phyloP scores from a whole-genome alignment of 805 yeast genomes.

The Priceomyces fermenticarens region DNA sequence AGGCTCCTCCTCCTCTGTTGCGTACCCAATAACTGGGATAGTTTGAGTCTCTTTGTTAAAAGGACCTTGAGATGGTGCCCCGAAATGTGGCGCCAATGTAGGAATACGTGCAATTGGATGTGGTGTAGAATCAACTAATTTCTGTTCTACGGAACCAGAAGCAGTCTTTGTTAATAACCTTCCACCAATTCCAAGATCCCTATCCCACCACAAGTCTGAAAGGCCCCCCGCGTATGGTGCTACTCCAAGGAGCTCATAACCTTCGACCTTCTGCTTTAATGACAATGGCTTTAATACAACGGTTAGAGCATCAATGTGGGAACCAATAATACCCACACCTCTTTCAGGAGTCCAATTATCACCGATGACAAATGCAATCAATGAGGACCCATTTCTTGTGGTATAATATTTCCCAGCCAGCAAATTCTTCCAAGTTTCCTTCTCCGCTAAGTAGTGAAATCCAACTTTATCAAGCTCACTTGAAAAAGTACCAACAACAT shows the following conservation, averaged over 20 bases:
- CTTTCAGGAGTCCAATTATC: slow-evolving; percentile 30
- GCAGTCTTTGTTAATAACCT: slow-evolving; percentile 22
- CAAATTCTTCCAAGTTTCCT: slow-evolving; percentile 46
- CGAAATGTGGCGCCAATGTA: slow-evolving; percentile 38
- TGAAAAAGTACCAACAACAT: slow-evolving; percentile 57
- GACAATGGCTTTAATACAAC: slow-evolving; percentile 32
- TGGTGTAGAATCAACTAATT: slow-evolving; percentile 29
- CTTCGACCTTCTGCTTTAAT: slow-evolving; percentile 19
- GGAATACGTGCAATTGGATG: slow-evolving; percentile 40
- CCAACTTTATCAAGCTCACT: slow-evolving; percentile 54
- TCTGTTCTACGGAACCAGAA: slow-evolving; percentile 19
- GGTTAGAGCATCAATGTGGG: slow-evolving; percentile 39
- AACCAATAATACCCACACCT: slow-evolving; percentile 26
- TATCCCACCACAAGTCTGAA: slow-evolving; percentile 34
- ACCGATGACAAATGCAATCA: slow-evolving; percentile 39
- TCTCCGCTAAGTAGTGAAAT: slow-evolving; percentile 64
- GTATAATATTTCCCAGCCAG: slow-evolving; percentile 57
- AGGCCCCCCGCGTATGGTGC: slow-evolving; percentile 40
- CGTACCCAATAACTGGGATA: slow-evolving; percentile 37
- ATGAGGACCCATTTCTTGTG: slow-evolving; percentile 27
- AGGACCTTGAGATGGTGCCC: slow-evolving; percentile 20
- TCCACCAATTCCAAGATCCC: slow-evolving; percentile 45
- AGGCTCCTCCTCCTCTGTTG: slow-evolving; percentile 6
- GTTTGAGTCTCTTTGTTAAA: slow-evolving; percentile 36
- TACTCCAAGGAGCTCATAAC: slow-evolving; percentile 37